Conservation (phyloP, 495 filamentous ascomycete species). For the Xylaria cubensis region DNA sequence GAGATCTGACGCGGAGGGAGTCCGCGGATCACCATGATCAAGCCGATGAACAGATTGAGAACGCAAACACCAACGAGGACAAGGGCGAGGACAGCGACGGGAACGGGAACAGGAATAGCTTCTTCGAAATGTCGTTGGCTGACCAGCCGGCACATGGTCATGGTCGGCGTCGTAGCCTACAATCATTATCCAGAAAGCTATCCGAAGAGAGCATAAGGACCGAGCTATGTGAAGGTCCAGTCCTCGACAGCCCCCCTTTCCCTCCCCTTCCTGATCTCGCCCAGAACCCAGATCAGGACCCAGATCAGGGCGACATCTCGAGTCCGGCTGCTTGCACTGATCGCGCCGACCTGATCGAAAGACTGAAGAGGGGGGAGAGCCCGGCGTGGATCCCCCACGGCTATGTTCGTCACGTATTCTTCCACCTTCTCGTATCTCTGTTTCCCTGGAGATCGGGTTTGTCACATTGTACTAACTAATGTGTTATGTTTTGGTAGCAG, state of each 20-base stretch:
- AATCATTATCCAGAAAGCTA: slow-evolving; percentile 39
- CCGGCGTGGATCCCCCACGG: slow-evolving; percentile 74
- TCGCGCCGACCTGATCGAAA: slow-evolving; percentile 81
- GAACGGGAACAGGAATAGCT: background rate
- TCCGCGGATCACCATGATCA: slow-evolving; percentile 30
- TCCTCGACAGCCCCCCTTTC: slow-evolving; percentile 47
- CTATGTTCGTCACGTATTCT: slow-evolving; percentile 55
- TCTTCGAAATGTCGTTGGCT: slow-evolving; percentile 31
- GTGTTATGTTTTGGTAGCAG: slow-evolving; percentile 30
- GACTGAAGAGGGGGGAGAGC: slow-evolving; percentile 80
- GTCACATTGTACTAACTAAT: slow-evolving; percentile 31
- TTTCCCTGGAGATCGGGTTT: background rate
- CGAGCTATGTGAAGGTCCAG: slow-evolving; percentile 62
- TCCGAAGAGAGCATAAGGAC: slow-evolving; percentile 63
- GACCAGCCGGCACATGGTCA: slow-evolving; percentile 19
- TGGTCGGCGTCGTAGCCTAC: slow-evolving; percentile 15
- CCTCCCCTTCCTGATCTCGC: background rate
- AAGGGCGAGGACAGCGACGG: background rate
- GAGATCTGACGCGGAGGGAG: slow-evolving; percentile 37
- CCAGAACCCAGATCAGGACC: slow-evolving; percentile 40
- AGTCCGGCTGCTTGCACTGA: slow-evolving; percentile 51
- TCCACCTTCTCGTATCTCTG: background rate
- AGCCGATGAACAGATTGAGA: background rate
- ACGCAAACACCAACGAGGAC: background rate
- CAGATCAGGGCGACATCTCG: slow-evolving; percentile 30